These are phyloP conservation scores for Dothistroma septosporum DNA, from an alignment of 2,329 filamentous ascomycete genomes.

Conservation along the genomic window DNA sequence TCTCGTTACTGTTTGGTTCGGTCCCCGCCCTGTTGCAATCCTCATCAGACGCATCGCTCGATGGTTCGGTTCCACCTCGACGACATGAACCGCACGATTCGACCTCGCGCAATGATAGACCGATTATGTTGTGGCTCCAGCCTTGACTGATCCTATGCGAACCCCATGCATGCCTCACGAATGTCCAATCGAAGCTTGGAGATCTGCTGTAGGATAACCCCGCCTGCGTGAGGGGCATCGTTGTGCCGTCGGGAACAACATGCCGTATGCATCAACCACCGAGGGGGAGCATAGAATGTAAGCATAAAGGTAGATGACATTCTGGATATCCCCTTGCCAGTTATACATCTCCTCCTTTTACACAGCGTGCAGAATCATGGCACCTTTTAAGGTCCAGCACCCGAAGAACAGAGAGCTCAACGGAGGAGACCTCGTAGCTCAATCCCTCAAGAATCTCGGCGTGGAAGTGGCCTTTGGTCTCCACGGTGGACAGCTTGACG, in stretches of 20 bases:
- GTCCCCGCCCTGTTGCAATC: too few relatives aligned
- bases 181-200: neutral
- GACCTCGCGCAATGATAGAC: neutral
- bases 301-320: neutral
- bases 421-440: conserved; percentile 46
- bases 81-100: neutral
- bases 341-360: neutral
- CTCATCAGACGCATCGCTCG: neutral
- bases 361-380: conserved; percentile 8
- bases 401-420: conserved; percentile 40
- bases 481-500: conserved; percentile 48
- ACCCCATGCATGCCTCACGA: neutral
- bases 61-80: neutral
- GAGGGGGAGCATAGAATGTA: neutral
- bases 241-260: neutral
- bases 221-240: neutral
- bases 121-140: neutral
- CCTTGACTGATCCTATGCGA: neutral
- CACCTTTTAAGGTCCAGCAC: conserved; percentile 27
- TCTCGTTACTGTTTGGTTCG: too few relatives aligned
- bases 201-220: neutral
- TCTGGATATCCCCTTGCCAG: neutral
- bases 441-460: conserved; percentile 42
- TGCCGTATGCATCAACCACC: neutral
- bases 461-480: conserved; percentile 46